Evolutionary conservation across 225 moss, liverwort and hornwort genomes (phyloP).

Genomic region (Takakia lepidozioides): DNA sequence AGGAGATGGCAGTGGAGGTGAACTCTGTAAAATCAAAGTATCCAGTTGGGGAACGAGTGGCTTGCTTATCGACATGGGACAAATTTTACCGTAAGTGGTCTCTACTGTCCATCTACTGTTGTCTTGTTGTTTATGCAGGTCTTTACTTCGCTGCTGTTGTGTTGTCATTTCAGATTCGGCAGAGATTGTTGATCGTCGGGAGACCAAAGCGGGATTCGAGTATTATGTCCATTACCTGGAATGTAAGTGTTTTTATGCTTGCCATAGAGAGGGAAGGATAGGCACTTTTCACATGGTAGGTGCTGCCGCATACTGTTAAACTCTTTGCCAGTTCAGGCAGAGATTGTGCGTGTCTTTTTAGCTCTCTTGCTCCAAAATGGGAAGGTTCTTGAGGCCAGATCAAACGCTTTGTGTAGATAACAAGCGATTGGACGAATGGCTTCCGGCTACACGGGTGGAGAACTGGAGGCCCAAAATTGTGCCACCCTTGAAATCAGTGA

Average conservation of each 20-base stretch:
- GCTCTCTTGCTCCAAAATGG: no score
- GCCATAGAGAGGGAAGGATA: no score
- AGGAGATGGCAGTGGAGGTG: conserved; percentile 45
- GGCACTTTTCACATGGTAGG: no score
- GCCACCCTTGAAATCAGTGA: conserved; percentile 61
- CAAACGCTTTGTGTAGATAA: no score
- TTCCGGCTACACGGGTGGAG: conserved; percentile 69
- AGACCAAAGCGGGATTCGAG: conserved; percentile 63
- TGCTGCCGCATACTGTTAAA: no score
- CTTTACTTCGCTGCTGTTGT: no score
- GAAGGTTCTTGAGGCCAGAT: no score
- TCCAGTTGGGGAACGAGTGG: conserved; percentile 66
- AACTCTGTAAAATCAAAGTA: conserved; percentile 52
- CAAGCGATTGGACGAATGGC: conserved; percentile 93
- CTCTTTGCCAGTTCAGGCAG: no score
- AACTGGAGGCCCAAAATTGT: conserved; percentile 86
- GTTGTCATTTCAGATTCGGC: conserved; percentile 79
- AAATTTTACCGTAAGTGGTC: conserved; percentile 72
- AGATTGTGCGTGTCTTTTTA: no score
- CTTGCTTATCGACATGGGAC: conserved; percentile 93
- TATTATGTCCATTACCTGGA: conserved; percentile 94
- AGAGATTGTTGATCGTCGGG: conserved; percentile 86
- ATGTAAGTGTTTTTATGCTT: conserved; percentile 50
- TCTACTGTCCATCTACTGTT: conserved; percentile 4
- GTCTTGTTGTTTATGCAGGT: conserved; percentile 3